Percentiles rank a stretch among this genome's conserved stretches.
These are phyloP conservation scores for Fusarium stilboides DNA, from an alignment of 2,329 filamentous ascomycete species.

Conservation along the genomic window DNA sequence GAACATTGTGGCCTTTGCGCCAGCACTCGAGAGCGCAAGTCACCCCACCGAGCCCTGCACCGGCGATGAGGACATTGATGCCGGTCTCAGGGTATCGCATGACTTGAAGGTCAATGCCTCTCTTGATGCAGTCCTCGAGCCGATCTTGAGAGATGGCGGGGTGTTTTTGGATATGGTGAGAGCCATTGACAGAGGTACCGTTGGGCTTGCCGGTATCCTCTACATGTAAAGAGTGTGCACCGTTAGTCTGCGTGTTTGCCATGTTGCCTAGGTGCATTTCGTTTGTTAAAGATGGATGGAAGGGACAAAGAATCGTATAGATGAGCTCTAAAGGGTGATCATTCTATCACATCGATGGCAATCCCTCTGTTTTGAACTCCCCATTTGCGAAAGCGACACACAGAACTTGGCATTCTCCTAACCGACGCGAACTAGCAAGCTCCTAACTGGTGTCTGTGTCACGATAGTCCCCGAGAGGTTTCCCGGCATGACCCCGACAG, in stretches of 20 bases:
- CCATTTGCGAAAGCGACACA: not conserved
- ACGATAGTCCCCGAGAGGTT: constrained; percentile 20
- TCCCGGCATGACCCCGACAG: constrained; percentile 17
- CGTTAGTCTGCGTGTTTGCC: constrained; percentile 1
- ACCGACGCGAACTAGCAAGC: not conserved
- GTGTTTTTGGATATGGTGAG: not conserved
- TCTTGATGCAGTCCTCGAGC: not conserved
- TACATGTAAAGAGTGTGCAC: not conserved
- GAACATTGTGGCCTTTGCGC: constrained; percentile 39
- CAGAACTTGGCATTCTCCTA: not conserved
- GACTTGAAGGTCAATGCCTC: constrained; percentile 26
- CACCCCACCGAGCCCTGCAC: constrained; percentile 23
- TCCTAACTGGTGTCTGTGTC: not conserved
- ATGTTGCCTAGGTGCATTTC: not conserved
- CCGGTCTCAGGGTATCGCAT: constrained; percentile 38
- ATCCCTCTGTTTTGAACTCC: constrained; percentile 18
- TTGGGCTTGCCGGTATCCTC: not conserved
- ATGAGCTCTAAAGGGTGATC: too few relatives aligned
- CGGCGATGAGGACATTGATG: constrained; percentile 28
- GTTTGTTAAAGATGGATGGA: fast-evolving
- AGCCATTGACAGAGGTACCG: not conserved
- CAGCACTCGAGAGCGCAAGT: constrained; percentile 36
- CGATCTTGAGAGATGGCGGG: not conserved
- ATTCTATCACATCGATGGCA: not conserved
- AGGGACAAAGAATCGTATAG: fast-evolving